Evolutionary conservation across 352 stramenopile genomes (phyloP), one percentile per base, ranked within the genome.

Genomic region (Globisporangium mamillatum): DNA sequence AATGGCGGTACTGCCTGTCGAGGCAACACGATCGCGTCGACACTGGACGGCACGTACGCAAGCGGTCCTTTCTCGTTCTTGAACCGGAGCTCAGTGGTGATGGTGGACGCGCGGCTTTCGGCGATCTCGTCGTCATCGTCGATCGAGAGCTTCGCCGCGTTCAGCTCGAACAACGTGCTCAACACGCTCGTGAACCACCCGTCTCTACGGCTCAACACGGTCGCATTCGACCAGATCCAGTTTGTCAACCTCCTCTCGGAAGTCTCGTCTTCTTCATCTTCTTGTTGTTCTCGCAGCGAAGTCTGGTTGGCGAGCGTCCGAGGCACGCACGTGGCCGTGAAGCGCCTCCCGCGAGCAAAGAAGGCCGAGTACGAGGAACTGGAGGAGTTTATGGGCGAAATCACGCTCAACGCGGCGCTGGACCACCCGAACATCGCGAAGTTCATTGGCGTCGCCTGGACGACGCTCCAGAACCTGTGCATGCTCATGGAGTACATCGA

Each of bases 401-500:
- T 86, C 55, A 52, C 63, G 29, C 58, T 84, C 10, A 66, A 52
- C 25, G 77, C 78, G 7, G 36, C 66, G 3, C 59, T 88, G 27
- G 60, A 70, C 25, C 79, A 88, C 46, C 67, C 71, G 14, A 77
- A 80, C 64, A 75, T 88, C 8, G 60, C 77, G 9, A 29, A n/a
- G 12, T 86, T 82, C 24, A 44, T 84, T n/a, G 79, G 79, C 34
- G 70, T 85, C 22, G 61, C 73, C 1, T 85, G 78, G 72, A 84
- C 57, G 4, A 75, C 77, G 41, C 27, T 78, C 14, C 68, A 79
- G 27, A 81, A 78, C 60, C 56, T 87, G 38, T 84, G 76, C 44
- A 63, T 84, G n/a, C 55, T 88, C 41, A 80, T 62, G 20, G 80
- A 88, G 62, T 88, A 79, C 61, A 32, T 86, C 36, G 69, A 78